Evolutionary conservation across 495 filamentous ascomycete species (phyloP).

Genomic region (Hypoxylon trugodes): DNA sequence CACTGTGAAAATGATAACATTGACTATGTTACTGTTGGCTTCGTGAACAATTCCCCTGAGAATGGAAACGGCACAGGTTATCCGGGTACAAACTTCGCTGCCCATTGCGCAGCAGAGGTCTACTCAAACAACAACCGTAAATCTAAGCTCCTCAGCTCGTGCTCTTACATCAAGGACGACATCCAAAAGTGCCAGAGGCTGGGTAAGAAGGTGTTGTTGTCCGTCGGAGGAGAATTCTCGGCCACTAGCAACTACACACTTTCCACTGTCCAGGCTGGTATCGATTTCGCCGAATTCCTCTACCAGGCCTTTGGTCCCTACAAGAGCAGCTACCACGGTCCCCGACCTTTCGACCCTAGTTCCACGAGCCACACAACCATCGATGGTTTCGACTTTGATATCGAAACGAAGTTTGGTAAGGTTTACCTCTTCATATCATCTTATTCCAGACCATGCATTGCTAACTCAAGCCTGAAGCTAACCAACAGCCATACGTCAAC

Average conservation of each 20-base stretch:
- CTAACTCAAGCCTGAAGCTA: constrained; percentile 12
- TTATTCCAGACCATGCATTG: constrained; percentile 4
- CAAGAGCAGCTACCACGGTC: constrained; percentile 44
- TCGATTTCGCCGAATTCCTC: constrained; percentile 67
- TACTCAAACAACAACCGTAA: constrained; percentile 44
- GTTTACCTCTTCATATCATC: constrained; percentile 43
- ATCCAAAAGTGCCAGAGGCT: constrained; percentile 68
- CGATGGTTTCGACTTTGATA: constrained; percentile 77
- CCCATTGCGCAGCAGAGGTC: constrained; percentile 46
- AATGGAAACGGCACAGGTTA: constrained; percentile 45
- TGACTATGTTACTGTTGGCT: constrained; percentile 53
- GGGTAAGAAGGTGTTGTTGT: constrained; percentile 72
- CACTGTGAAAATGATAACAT: constrained; percentile 48
- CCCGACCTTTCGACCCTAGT: constrained; percentile 67
- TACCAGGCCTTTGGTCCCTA: constrained; percentile 73
- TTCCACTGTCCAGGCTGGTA: constrained; percentile 59
- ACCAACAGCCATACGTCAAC: constrained; percentile 44
- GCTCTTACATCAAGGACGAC: constrained; percentile 57
- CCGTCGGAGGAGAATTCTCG: constrained; percentile 61
- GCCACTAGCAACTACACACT: constrained; percentile 51
- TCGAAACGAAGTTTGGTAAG: constrained; percentile 56
- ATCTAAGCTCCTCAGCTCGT: constrained; percentile 51
- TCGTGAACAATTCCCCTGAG: constrained; percentile 54
- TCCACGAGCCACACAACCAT: constrained; percentile 53
- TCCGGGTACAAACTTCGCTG: constrained; percentile 53